phyloP scores from a whole-genome alignment of 441 rosid genomes.

The Erodium moschatum region DNA sequence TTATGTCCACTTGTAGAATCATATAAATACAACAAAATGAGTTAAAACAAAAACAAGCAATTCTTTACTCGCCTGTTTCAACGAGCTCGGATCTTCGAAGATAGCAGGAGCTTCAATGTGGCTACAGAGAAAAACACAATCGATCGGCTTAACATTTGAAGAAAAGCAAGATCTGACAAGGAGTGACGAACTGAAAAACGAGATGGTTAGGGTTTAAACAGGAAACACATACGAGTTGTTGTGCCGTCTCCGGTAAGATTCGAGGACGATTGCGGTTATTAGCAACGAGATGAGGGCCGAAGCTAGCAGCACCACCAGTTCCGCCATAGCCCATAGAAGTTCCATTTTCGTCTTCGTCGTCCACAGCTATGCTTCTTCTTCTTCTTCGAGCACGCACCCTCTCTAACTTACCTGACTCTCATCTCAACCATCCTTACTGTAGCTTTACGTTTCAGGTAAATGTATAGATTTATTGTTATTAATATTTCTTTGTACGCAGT shows the following conservation, averaged over 20 bases:
- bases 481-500: no score
- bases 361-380: neutral
- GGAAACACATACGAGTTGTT: slow-evolving; percentile 40
- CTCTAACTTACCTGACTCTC: no score
- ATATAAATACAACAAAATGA: neutral
- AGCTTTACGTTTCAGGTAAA: no score
- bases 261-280: slow-evolving; percentile 35
- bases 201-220: slow-evolving; percentile 7
- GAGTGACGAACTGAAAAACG: neutral
- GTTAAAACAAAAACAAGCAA: neutral
- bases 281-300: slow-evolving; percentile 27
- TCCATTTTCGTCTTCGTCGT: slow-evolving; percentile 33
- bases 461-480: no score
- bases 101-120: slow-evolving; percentile 46
- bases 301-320: slow-evolving; percentile 26
- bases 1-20: neutral
- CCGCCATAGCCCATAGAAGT: slow-evolving; percentile 27
- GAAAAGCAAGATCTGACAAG: neutral
- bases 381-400: neutral
- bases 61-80: slow-evolving; percentile 42
- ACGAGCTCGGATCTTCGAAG: slow-evolving; percentile 77
- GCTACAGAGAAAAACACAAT: slow-evolving; percentile 26
- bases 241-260: slow-evolving; percentile 59
- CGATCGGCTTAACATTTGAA: slow-evolving; percentile 7
- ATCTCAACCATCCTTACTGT: no score